Evolutionary conservation across 768 basidiomycete species (phyloP).

Genomic region (Lanmaoa pseudosensibilis): DNA sequence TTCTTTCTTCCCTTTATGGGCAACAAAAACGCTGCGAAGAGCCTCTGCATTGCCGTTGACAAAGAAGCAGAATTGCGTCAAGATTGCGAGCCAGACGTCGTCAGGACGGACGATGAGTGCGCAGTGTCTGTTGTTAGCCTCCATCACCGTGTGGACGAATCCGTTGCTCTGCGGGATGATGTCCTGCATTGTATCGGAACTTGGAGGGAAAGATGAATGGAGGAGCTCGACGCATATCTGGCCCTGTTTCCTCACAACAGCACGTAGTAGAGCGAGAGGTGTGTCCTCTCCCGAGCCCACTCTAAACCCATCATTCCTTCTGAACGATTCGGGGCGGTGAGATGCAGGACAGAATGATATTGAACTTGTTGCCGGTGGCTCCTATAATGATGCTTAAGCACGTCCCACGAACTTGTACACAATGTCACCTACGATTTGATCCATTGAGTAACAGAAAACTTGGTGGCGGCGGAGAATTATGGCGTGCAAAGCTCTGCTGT

Average conservation of each 20-base stretch:
- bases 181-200: slow-evolving; percentile 2
- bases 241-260: background rate
- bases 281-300: background rate
- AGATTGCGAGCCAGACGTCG: slow-evolving; percentile 39
- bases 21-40: slow-evolving; percentile 25
- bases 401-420: too few relatives aligned
- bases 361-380: background rate
- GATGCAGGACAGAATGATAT: slow-evolving; percentile 1
- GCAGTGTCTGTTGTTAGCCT: slow-evolving; percentile 29
- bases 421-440: too few relatives aligned
- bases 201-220: background rate
- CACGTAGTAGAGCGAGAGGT: background rate
- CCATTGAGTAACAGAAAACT: too few relatives aligned
- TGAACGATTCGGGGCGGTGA: background rate
- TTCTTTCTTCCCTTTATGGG: slow-evolving; percentile 14
- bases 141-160: slow-evolving; percentile 30
- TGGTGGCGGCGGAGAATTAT: too few relatives aligned
- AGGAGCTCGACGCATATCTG: background rate
- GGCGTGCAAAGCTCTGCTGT: too few relatives aligned
- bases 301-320: background rate
- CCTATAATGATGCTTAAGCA: background rate
- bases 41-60: slow-evolving; percentile 35
- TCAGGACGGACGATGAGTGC: slow-evolving; percentile 44
- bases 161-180: slow-evolving; percentile 26
- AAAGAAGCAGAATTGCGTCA: slow-evolving; percentile 36